These are phyloP conservation scores for Staphylotrichum longicolle DNA, from an alignment of 495 filamentous ascomycete genomes.

Conservation along the genomic window DNA sequence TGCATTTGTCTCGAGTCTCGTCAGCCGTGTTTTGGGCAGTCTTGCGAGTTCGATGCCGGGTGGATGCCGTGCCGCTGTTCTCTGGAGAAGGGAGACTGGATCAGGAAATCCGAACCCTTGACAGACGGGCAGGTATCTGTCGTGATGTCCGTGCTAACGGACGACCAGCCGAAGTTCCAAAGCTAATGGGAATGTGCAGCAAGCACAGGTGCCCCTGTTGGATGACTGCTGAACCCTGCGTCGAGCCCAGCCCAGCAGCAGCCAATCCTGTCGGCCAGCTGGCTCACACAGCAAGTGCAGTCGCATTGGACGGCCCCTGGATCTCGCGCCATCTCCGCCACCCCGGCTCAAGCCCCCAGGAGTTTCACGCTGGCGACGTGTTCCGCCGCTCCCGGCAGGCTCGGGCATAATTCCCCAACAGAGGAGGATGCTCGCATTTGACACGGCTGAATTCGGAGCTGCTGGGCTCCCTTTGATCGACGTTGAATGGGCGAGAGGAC, in stretches of 20 bases:
- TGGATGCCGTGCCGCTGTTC: not conserved
- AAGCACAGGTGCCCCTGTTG: not conserved
- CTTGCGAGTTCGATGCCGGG: no score
- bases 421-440: not conserved
- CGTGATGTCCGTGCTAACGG: not conserved
- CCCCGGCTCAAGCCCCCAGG: not conserved
- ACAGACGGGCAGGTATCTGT: not conserved
- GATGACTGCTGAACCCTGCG: conserved; percentile 5
- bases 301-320: conserved; percentile 5
- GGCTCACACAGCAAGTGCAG: conserved; percentile 5
- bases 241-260: not conserved
- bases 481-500: not conserved
- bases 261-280: conserved; percentile 10
- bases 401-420: conserved; percentile 8
- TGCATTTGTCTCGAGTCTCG: no score
- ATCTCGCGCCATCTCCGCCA: conserved; percentile 15
- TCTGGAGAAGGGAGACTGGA: not conserved
- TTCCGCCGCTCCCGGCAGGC: conserved; percentile 4
- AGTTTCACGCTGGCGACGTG: conserved; percentile 10
- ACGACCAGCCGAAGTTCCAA: conserved; percentile 3
- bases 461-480: not conserved
- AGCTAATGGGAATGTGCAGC: not conserved
- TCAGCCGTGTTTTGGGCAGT: no score
- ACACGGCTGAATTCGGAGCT: conserved; percentile 16
- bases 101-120: not conserved